phyloP scores from a whole-genome alignment of 331 rosid species.

The Rosa hybrid region DNA sequence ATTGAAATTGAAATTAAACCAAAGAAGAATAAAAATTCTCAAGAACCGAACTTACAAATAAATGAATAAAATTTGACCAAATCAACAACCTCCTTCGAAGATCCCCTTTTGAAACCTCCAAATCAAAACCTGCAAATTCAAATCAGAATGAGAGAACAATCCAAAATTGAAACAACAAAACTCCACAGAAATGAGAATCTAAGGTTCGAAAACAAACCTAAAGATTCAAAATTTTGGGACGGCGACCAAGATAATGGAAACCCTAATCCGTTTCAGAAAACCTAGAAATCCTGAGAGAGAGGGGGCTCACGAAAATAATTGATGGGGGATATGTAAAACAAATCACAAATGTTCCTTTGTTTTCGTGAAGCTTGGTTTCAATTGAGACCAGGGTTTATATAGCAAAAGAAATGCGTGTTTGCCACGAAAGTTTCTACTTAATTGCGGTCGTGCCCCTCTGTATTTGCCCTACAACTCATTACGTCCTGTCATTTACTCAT shows the following conservation, averaged over 20 bases:
- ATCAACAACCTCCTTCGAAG: neutral
- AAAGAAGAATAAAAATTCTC: neutral
- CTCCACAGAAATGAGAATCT: too few relatives aligned
- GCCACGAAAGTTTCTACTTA: neutral
- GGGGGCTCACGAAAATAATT: slow-evolving; percentile 7
- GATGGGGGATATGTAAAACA: neutral
- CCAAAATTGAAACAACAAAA: neutral
- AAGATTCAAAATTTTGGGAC: neutral
- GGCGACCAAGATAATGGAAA: neutral
- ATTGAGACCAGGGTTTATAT: neutral
- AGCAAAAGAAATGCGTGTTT: neutral
- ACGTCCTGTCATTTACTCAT: neutral
- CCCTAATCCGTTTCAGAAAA: slow-evolving; percentile 5
- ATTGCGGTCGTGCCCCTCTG: neutral
- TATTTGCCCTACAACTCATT: neutral
- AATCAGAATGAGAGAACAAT: neutral
- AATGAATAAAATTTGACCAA: neutral
- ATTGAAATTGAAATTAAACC: neutral
- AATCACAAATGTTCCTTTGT: neutral
- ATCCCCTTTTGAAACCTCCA: neutral
- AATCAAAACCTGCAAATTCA: slow-evolving; percentile 10
- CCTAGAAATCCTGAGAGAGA: neutral
- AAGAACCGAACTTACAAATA: slow-evolving; percentile 18
- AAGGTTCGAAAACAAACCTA: neutral
- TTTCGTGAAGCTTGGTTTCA: neutral